Conservation (phyloP, 78 protist species). For the Protostelium mycophagum region DNA sequence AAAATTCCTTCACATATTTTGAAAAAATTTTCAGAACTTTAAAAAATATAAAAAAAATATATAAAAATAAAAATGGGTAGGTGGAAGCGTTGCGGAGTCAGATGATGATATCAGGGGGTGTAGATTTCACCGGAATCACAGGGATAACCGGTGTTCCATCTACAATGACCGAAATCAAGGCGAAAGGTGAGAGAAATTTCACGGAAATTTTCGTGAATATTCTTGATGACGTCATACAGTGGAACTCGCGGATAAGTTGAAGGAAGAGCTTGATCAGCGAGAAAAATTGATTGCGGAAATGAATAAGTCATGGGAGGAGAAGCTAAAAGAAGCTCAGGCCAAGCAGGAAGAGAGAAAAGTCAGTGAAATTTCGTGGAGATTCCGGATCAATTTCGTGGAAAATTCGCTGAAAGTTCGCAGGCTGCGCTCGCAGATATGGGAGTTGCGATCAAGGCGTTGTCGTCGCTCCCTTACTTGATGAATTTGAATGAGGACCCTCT, state of each 20-base stretch:
- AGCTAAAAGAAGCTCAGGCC: slow-evolving; percentile 22
- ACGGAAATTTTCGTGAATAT: no score
- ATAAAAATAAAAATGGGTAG: not conserved
- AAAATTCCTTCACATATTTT: no score
- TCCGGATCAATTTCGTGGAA: no score
- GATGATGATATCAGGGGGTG: not conserved
- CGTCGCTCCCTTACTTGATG: slow-evolving; percentile 66
- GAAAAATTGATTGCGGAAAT: slow-evolving; percentile 40
- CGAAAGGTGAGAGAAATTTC: not conserved
- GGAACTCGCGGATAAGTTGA: not conserved
- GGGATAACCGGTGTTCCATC: not conserved
- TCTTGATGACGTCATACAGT: no score
- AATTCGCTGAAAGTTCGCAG: no score
- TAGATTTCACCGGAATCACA: not conserved
- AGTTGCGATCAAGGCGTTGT: slow-evolving; percentile 39
- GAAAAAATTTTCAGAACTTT: no score
- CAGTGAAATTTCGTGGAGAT: no score
- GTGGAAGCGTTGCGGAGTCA: not conserved
- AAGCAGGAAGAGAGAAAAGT: slow-evolving; percentile 51
- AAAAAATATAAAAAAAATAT: no score
- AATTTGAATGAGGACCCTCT: slow-evolving; percentile 83
- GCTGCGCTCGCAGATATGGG: slow-evolving; percentile 47
- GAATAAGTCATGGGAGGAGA: slow-evolving; percentile 55
- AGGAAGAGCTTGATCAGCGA: slow-evolving; percentile 47
- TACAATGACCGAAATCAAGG: no score